These are phyloP conservation scores for Leucocoprinus sp. DNA, from an alignment of 768 basidiomycete species.

Conservation along the genomic window DNA sequence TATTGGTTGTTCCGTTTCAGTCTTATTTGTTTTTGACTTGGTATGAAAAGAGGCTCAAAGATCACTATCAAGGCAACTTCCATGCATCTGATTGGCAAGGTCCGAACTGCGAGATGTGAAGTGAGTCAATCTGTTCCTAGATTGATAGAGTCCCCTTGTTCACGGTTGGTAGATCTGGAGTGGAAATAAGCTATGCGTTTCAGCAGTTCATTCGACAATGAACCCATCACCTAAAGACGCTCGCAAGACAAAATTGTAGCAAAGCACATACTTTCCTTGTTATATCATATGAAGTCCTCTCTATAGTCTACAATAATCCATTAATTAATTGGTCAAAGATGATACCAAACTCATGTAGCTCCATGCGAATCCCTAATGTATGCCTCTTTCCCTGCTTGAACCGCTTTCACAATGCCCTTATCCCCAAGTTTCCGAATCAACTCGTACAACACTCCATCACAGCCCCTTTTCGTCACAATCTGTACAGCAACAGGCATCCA, in stretches of 20 bases:
- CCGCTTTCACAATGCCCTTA: slow-evolving; percentile 18
- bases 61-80: slow-evolving; percentile 35
- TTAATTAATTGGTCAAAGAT: too few species aligned
- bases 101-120: slow-evolving; percentile 37
- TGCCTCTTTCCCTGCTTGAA: slow-evolving; percentile 18
- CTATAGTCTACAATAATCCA: too few species aligned
- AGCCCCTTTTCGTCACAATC: slow-evolving; percentile 26
- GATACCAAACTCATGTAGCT: too few species aligned
- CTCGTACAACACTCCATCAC: slow-evolving; percentile 27
- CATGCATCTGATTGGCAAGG: slow-evolving; percentile 31
- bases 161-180: slow-evolving; percentile 30
- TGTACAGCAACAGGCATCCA: slow-evolving; percentile 29
- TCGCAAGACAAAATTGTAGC: slow-evolving; percentile 4
- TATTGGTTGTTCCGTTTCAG: neutral
- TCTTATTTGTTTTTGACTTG: neutral
- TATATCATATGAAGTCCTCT: neutral
- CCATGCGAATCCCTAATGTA: neutral
- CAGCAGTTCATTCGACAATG: slow-evolving; percentile 35
- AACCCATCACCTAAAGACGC: slow-evolving; percentile 13
- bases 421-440: slow-evolving; percentile 22
- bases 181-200: slow-evolving; percentile 32
- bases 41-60: slow-evolving; percentile 28
- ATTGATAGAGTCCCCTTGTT: neutral
- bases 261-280: neutral
- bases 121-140: slow-evolving; percentile 19